phyloP scores from a whole-genome alignment of 768 basidiomycete species.

The Agaricus sinodeliciosus region DNA sequence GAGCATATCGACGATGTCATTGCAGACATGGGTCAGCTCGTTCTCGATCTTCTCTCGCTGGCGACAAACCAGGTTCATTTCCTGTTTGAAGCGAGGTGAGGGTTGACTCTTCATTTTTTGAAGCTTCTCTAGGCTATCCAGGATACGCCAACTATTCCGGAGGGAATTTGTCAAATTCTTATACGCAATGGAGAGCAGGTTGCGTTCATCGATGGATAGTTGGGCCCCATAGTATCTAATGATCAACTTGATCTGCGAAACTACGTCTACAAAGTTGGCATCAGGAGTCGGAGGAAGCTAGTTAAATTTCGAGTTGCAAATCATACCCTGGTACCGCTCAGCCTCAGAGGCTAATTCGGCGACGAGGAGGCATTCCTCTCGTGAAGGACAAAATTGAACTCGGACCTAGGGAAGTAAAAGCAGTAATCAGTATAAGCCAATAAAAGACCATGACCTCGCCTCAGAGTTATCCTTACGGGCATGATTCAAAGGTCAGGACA shows the following conservation, averaged over 20 bases:
- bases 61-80: constrained; percentile 60
- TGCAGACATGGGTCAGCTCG: constrained; percentile 71
- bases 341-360: constrained; percentile 86
- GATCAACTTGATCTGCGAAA: constrained; percentile 71
- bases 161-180: constrained; percentile 85
- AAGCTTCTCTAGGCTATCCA: constrained; percentile 71
- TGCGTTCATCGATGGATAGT: constrained; percentile 80
- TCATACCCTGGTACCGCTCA: constrained; percentile 77
- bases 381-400: constrained; percentile 12
- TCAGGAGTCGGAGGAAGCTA: neutral
- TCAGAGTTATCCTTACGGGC: constrained; percentile 12
- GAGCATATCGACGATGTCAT: constrained; percentile 69
- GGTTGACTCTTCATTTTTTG: constrained; percentile 36
- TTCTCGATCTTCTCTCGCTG: constrained; percentile 73
- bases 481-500: constrained; percentile 6
- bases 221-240: constrained; percentile 60
- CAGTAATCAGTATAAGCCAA: neutral
- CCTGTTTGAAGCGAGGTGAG: constrained; percentile 34
- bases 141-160: constrained; percentile 79
- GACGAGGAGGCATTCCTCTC: constrained; percentile 45
- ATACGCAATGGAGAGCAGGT: constrained; percentile 83
- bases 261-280: constrained; percentile 49
- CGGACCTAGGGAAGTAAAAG: neutral
- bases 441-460: neutral
- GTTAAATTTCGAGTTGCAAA: neutral